Base-by-base conservation (phyloP, 306 rosid genomes). In the Crotalaria pallida region DNA sequence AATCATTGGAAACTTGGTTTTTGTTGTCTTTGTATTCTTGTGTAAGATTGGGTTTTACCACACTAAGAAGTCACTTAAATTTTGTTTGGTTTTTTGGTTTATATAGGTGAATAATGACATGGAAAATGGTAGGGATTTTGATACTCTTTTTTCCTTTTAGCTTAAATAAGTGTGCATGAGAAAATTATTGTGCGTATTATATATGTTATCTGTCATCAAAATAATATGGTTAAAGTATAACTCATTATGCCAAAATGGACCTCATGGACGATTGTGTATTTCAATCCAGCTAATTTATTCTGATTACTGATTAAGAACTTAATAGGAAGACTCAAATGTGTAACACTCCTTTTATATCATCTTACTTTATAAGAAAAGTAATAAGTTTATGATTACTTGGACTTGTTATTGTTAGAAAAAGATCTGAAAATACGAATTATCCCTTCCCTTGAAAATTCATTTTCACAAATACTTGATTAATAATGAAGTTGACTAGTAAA, bases 21-120 rank as follows among this genome's bases (percentile, higher is more conserved):
- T 48, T 47, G 26, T 64, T 29, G 53, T 57, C 47, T 55, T 40
- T 10, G 66, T 8, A 58, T 67, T 49, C 47, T 34, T 34, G 19
- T 22, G 31, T n/a, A 49, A 41, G 22, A 60, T 10, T 41, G 18
- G 21, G 6, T 1, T 40, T 26, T 64, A 13, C 3, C 16, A 59
- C 38, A 21, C 36, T 44, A 23, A 5, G 6, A 26, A 57, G 47
- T 72, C 22, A 31, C 48, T 44, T 7, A 45, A 56, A 13, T 66
- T 52, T 52, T 78, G 41, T 40, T 40, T 65, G 13, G 53, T 19
- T 78, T 78, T 51, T 26, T 40, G 44, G 69, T 6, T 57, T 51
- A 17, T n/a, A 19, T 4, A 34, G 40, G 55, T 36, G 8, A 47
- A 34, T 17, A 67, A 58, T 47, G 44, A 73, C 16, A 38, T 24